These are phyloP conservation scores for Chalciporus piperatus DNA, from an alignment of 768 basidiomycete genomes.

Conservation along the genomic window DNA sequence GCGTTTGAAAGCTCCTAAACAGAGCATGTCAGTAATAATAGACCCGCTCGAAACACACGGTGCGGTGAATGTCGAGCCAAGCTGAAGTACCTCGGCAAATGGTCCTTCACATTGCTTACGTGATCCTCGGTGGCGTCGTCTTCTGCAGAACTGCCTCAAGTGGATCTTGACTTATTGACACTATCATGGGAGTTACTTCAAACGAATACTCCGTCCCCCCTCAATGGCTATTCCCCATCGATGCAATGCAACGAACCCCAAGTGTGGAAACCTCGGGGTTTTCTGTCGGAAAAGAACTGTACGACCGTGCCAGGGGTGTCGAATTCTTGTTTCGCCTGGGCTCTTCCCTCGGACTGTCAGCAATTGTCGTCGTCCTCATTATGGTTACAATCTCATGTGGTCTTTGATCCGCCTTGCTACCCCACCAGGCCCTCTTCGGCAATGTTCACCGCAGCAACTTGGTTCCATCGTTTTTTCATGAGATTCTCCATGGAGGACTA, in stretches of 20 bases:
- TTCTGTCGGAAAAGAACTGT: slow-evolving; percentile 62
- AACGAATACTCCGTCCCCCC: slow-evolving; percentile 31
- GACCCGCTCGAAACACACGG: neutral
- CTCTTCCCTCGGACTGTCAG: slow-evolving; percentile 73
- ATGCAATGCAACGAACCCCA: slow-evolving; percentile 58
- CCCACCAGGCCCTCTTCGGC: slow-evolving; percentile 68
- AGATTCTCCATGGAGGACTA: slow-evolving; percentile 80
- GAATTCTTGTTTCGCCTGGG: slow-evolving; percentile 86
- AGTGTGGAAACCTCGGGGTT: slow-evolving; percentile 46
- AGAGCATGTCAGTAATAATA: slow-evolving; percentile 18
- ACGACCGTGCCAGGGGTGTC: slow-evolving; percentile 76
- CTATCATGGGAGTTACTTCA: slow-evolving; percentile 21
- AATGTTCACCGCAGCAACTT: slow-evolving; percentile 83
- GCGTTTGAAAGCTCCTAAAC: slow-evolving; percentile 1
- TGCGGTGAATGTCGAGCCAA: neutral
- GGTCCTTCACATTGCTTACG: slow-evolving; percentile 19
- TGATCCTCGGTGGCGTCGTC: slow-evolving; percentile 25
- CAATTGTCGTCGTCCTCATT: slow-evolving; percentile 18
- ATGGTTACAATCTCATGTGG: slow-evolving; percentile 8
- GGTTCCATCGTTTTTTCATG: slow-evolving; percentile 93
- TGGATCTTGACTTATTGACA: slow-evolving; percentile 1
- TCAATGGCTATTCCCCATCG: slow-evolving; percentile 74
- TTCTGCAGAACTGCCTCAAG: slow-evolving; percentile 6
- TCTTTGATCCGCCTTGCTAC: slow-evolving; percentile 6
- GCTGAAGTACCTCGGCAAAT: neutral